Base-by-base conservation (phyloP, 176 grass and related monocot species). In the Poa annua region DNA sequence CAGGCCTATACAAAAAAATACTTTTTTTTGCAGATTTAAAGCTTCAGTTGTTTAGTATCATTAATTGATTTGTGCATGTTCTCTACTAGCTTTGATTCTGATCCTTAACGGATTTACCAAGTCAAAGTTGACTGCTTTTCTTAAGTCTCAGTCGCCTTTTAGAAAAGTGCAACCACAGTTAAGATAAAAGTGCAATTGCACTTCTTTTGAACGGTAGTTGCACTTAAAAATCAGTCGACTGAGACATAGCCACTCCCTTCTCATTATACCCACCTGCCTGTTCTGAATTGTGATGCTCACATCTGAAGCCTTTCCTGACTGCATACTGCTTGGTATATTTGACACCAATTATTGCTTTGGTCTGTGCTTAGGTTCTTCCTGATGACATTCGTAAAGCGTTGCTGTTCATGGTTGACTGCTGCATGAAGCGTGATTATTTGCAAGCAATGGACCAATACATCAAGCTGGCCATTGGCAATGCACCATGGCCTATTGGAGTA, bases 401-500 rank as follows among this genome's bases (percentile, higher is more conserved):
- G 83, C 62, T 96, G 3, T 72, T 90, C 66, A 92, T 99, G 68
- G 93, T 94, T 17, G 65, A 96, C 19, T 89, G 91, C 39, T 99
- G 96, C 75, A 88, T 88, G 93, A 93, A 91, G 76, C 91, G 96
- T 44, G 93, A 96, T 69, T 99, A 96, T 86, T 89, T 96, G 41
- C 89, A 89, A 65, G 96, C 93, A 50, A 99, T 94, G 93, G 93
- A 99, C 48, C 87, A 84, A 71, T 99, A 96, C 75, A 96, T 96
- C 66, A 96, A 96, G 75, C 70, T 99, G 36, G 89, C 91, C 20
- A 99, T 99, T 71, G 93, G 96, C 21, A 99, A 99, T 22, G 91
- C 93, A 33, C 97, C 93, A 20, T 99, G 91, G 91, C 97, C 97
- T 48, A 96, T 99, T 65, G 93, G 97, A 66, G 93, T 99, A 54